Conservation (phyloP, 192 early-diverging fungal species). For the Entomortierella parvispora region DNA sequence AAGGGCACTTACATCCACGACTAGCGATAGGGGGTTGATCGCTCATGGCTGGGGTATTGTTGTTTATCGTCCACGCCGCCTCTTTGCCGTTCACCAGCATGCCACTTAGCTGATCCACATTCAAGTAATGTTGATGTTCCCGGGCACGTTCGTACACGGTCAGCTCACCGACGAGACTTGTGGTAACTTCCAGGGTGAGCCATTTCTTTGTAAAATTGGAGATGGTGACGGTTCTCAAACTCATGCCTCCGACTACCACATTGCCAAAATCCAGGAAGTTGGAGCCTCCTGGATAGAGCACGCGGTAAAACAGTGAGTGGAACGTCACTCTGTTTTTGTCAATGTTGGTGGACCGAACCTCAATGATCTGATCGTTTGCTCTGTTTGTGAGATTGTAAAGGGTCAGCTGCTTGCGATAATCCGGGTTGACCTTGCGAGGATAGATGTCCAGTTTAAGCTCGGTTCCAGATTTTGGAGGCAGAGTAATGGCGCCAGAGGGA, state of each 20-base stretch:
- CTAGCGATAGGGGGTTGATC: conserved; percentile 10
- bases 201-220: conserved; percentile 81
- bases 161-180: conserved; percentile 55
- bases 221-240: conserved; percentile 81
- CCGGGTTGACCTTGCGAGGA: conserved; percentile 97
- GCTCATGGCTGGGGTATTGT: neutral
- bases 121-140: conserved; percentile 28
- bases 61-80: neutral
- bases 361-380: conserved; percentile 89
- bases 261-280: conserved; percentile 97
- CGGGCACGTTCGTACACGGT: conserved; percentile 50
- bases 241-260: conserved; percentile 84
- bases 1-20: conserved; percentile 13
- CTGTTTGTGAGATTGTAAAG: conserved; percentile 91
- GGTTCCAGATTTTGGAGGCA: conserved; percentile 81
- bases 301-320: conserved; percentile 96
- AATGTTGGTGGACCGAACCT: conserved; percentile 93
- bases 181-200: conserved; percentile 56
- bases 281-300: conserved; percentile 82
- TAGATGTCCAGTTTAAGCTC: conserved; percentile 94
- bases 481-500: conserved; percentile 70
- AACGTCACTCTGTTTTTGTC: conserved; percentile 97
- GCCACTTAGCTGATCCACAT: conserved; percentile 6
- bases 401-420: conserved; percentile 96
- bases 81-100: conserved; percentile 8